phyloP scores from a whole-genome alignment of 2,329 filamentous ascomycete genomes.

The Tolypocladium tundrense region DNA sequence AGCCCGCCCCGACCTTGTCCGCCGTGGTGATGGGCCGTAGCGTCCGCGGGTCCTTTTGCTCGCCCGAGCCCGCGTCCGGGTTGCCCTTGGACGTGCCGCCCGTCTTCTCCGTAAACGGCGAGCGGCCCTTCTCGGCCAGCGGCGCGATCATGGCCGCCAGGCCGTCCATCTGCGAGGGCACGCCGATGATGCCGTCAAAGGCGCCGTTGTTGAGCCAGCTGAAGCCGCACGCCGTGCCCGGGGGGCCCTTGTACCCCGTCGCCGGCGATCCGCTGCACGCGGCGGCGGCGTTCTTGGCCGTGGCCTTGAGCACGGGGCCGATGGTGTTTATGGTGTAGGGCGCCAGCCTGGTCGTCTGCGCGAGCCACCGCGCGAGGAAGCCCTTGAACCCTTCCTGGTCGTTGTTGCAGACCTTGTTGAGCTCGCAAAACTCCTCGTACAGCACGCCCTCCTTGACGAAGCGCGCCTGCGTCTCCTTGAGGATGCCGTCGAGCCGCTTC shows the following conservation, averaged over 20 bases:
- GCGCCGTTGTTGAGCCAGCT: conserved; percentile 42
- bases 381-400: conserved; percentile 71
- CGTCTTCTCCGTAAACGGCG: conserved; percentile 39
- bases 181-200: conserved; percentile 52
- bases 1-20: conserved; percentile 46
- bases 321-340: conserved; percentile 40
- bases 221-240: conserved; percentile 57
- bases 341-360: conserved; percentile 42
- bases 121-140: conserved; percentile 32
- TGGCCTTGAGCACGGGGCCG: conserved; percentile 38
- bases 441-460: conserved; percentile 48
- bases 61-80: conserved; percentile 17
- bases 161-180: conserved; percentile 62
- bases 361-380: conserved; percentile 59
- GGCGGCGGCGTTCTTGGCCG: conserved; percentile 40
- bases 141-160: conserved; percentile 53
- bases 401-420: conserved; percentile 48
- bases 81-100: conserved; percentile 51
- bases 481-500: conserved; percentile 46
- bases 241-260: conserved; percentile 35
- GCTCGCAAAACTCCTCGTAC: conserved; percentile 59
- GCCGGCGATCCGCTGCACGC: conserved; percentile 39
- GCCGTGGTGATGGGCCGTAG: conserved; percentile 30
- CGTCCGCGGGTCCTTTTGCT: conserved; percentile 15
- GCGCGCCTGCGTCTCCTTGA: conserved; percentile 35